A percentile compares a stretch with the other conserved stretches of the same genome.
These are phyloP conservation scores for Volutella citrinella DNA, from an alignment of 2,329 filamentous ascomycete species.

Conservation along the genomic window DNA sequence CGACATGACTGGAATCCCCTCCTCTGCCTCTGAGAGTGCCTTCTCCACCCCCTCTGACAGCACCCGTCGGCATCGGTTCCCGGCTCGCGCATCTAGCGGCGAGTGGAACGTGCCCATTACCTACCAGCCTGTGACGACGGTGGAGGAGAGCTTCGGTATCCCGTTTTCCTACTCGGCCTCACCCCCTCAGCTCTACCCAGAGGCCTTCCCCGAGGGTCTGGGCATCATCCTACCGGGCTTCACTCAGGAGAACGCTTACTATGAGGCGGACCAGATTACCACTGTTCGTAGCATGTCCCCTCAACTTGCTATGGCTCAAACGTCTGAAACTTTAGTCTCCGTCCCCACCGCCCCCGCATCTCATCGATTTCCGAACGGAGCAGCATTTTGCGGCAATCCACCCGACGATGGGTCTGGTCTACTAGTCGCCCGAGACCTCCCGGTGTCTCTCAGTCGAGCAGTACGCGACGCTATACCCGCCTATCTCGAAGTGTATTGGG, in stretches of 20 bases:
- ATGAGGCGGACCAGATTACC: slow-evolving; percentile 35
- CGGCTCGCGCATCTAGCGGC: slow-evolving; percentile 25
- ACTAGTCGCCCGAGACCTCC: slow-evolving; percentile 24
- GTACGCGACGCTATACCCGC: slow-evolving; percentile 43
- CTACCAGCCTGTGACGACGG: slow-evolving; percentile 24
- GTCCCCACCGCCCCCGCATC: slow-evolving; percentile 37
- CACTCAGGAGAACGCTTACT: slow-evolving; percentile 33
- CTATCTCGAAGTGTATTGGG: slow-evolving; percentile 54
- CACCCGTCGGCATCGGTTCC: slow-evolving; percentile 23
- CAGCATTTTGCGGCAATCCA: slow-evolving; percentile 38
- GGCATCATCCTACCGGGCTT: slow-evolving; percentile 33
- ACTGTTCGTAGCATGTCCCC: slow-evolving; percentile 50
- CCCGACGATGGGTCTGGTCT: slow-evolving; percentile 38
- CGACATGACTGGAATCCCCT: slow-evolving; percentile 40
- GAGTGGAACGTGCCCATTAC: slow-evolving; percentile 33
- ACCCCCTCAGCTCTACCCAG: slow-evolving; percentile 30
- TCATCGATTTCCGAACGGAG: slow-evolving; percentile 31
- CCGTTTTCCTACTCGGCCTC: slow-evolving; percentile 25
- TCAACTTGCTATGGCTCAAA: slow-evolving; percentile 43
- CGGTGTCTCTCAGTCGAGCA: slow-evolving; percentile 35
- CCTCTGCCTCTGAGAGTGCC: slow-evolving; percentile 45
- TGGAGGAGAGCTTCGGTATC: slow-evolving; percentile 21
- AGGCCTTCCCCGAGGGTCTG: slow-evolving; percentile 30
- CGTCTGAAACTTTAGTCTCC: slow-evolving; percentile 48
- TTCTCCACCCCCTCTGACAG: slow-evolving; percentile 46